Conservation (phyloP, 1,284 basidiomycete genomes). For the Prillingera fragicola region DNA sequence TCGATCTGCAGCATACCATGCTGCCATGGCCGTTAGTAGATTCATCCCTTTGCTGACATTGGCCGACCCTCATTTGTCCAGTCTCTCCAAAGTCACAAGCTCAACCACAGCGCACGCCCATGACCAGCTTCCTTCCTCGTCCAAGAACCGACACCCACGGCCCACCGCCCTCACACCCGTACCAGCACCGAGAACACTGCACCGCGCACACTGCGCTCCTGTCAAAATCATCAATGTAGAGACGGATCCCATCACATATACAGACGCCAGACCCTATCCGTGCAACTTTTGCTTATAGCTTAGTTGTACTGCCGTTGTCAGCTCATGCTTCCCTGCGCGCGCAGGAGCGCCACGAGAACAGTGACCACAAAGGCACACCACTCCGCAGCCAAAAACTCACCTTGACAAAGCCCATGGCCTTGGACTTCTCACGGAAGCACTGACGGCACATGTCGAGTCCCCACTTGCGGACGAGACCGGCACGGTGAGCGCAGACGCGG, state of each 20-base stretch:
- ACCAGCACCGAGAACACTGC: too few relatives aligned
- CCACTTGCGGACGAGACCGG: slow-evolving; percentile 72
- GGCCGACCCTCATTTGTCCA: too few relatives aligned
- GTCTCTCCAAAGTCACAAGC: too few relatives aligned
- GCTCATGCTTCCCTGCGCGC: neutral
- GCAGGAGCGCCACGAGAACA: too few relatives aligned
- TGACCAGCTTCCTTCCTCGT: too few relatives aligned
- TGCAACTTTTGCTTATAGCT: slow-evolving; percentile 11
- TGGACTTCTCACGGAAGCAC: slow-evolving; percentile 92
- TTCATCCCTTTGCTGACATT: too few relatives aligned
- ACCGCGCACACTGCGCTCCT: too few relatives aligned
- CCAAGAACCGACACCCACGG: too few relatives aligned
- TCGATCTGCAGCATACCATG: too few relatives aligned
- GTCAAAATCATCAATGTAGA: neutral
- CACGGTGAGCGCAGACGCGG: slow-evolving; percentile 92
- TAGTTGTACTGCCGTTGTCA: slow-evolving; percentile 31
- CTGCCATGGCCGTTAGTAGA: too few relatives aligned
- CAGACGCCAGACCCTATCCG: slow-evolving; percentile 15
- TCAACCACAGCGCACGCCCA: too few relatives aligned
- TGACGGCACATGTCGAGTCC: slow-evolving; percentile 94
- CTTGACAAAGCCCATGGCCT: slow-evolving; percentile 90
- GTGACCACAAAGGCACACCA: neutral
- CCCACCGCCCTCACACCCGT: too few relatives aligned
- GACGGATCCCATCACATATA: slow-evolving; percentile 18
- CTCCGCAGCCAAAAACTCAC: slow-evolving; percentile 50